phyloP scores from a whole-genome alignment of 2,329 filamentous ascomycete genomes.

The Atkinsonella hypoxylon region DNA sequence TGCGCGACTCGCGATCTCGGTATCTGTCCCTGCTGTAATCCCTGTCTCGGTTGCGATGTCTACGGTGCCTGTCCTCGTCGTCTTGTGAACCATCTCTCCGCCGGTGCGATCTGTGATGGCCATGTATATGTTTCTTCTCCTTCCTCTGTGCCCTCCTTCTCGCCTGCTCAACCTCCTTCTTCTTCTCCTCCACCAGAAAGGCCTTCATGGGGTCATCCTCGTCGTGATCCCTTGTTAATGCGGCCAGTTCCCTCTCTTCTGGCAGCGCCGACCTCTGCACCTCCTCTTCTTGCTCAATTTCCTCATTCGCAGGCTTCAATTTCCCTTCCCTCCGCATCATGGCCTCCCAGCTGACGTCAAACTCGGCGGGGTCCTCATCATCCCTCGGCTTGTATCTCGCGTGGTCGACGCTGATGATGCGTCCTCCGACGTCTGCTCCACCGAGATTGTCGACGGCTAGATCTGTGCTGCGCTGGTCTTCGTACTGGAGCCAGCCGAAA shows the following conservation, averaged over 20 bases:
- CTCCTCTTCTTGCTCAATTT: slow-evolving; percentile 34
- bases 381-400: slow-evolving; percentile 83
- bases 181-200: slow-evolving; percentile 82
- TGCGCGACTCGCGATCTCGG: slow-evolving; percentile 8
- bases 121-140: slow-evolving; percentile 34
- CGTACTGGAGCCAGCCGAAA: slow-evolving; percentile 95
- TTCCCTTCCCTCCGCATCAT: slow-evolving; percentile 41
- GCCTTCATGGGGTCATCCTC: slow-evolving; percentile 97
- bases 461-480: slow-evolving; percentile 92
- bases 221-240: slow-evolving; percentile 68
- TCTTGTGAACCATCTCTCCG: slow-evolving; percentile 23
- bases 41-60: slow-evolving; percentile 12
- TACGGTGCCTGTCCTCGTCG: slow-evolving; percentile 14
- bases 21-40: slow-evolving; percentile 8
- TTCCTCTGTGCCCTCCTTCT: slow-evolving; percentile 38
- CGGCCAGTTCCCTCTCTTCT: slow-evolving; percentile 70
- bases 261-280: slow-evolving; percentile 53
- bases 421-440: slow-evolving; percentile 70
- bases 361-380: slow-evolving; percentile 55
- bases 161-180: slow-evolving; percentile 70
- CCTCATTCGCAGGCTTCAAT: slow-evolving; percentile 30
- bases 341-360: slow-evolving; percentile 46
- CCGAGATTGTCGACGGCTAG: slow-evolving; percentile 92
- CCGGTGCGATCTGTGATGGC: slow-evolving; percentile 14
- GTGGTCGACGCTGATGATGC: slow-evolving; percentile 80